Conservation (phyloP, 1,139 yeast species). For the Pneumocystis canis region DNA sequence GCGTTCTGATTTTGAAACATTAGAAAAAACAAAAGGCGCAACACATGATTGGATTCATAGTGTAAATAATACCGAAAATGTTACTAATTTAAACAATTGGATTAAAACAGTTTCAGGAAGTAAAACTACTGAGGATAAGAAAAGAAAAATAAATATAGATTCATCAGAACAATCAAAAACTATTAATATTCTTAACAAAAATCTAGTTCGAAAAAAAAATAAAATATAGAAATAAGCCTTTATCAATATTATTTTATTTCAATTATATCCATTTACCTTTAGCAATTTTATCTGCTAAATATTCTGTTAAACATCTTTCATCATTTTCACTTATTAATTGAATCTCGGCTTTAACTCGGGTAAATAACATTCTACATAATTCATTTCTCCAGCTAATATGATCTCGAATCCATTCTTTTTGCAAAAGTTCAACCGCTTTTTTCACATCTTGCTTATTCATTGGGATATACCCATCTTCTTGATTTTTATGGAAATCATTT, state of each 20-base stretch:
- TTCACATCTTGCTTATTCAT: neutral
- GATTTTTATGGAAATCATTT: neutral
- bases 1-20: neutral
- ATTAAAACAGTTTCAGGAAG: neutral
- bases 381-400: constrained; percentile 28
- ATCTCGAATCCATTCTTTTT: neutral
- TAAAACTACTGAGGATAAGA: neutral
- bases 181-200: neutral
- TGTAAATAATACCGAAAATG: neutral
- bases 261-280: neutral
- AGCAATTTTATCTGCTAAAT: neutral
- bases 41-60: neutral
- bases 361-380: constrained; percentile 38
- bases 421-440: neutral
- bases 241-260: neutral
- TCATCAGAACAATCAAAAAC: neutral
- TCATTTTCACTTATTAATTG: constrained; percentile 24
- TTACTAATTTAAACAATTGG: neutral
- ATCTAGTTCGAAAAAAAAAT: neutral
- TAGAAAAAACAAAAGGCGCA: neutral
- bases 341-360: constrained; percentile 47
- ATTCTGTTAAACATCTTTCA: neutral
- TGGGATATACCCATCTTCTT: neutral
- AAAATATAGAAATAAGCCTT: neutral
- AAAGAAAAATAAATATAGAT: neutral